A percentile compares a stretch with the other conserved stretches of the same genome.
phyloP scores from a whole-genome alignment of 108 stramenopile genomes.

The Nitzschia palea region DNA sequence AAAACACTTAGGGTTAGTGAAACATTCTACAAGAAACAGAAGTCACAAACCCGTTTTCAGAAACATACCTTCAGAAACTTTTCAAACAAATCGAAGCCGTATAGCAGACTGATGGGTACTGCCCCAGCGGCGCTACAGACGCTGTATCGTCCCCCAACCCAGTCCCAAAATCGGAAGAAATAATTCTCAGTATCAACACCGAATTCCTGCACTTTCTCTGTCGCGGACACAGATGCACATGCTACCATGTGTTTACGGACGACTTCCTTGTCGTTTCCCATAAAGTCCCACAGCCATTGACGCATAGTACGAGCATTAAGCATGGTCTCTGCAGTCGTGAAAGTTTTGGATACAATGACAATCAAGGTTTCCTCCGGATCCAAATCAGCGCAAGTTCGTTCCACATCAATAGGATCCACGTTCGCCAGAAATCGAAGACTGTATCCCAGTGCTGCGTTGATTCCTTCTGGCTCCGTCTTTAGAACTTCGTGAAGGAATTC shows the following conservation, averaged over 20 bases:
- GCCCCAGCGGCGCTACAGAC: slow-evolving; percentile 94
- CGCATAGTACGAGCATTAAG: slow-evolving; percentile 96
- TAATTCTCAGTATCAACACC: slow-evolving; percentile 88
- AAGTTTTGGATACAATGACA: slow-evolving; percentile 98
- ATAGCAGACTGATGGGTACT: slow-evolving; percentile 90
- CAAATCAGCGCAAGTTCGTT: slow-evolving; percentile 90
- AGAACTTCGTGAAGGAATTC: slow-evolving; percentile 98
- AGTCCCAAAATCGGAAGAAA: slow-evolving; percentile 96
- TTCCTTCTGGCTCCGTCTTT: slow-evolving; percentile 90
- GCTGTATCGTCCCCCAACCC: slow-evolving; percentile 96
- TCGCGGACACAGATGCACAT: slow-evolving; percentile 73
- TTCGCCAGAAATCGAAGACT: slow-evolving; percentile 94
- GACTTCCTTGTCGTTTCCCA: slow-evolving; percentile 89
- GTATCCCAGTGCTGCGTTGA: slow-evolving; percentile 85
- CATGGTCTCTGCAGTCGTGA: slow-evolving; percentile 99
- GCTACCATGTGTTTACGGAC: slow-evolving; percentile 97
- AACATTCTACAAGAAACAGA: too few relatives aligned
- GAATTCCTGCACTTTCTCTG: slow-evolving; percentile 80
- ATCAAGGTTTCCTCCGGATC: slow-evolving; percentile 92
- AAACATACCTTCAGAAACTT: slow-evolving; percentile 85
- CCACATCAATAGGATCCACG: slow-evolving; percentile 99
- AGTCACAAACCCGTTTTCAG: not conserved
- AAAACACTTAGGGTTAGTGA: too few relatives aligned
- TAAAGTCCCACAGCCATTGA: slow-evolving; percentile 96
- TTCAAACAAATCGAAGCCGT: slow-evolving; percentile 91